A percentile compares a stretch with the other conserved stretches of the same genome.
Conservation (phyloP, 2,329 filamentous ascomycete genomes). For the Drechslerella dactyloides region DNA sequence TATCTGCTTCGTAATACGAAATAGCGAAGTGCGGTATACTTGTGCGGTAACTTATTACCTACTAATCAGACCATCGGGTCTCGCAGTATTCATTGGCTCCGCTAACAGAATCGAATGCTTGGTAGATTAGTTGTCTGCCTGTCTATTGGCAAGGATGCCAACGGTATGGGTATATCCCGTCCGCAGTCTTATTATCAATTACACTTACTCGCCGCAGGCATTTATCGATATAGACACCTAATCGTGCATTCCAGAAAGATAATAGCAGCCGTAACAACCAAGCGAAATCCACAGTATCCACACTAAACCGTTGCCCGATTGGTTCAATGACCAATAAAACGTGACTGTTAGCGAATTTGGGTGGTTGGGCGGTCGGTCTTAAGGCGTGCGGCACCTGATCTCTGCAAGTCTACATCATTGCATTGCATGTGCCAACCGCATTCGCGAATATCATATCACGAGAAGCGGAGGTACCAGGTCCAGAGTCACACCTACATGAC, state of each 20-base stretch:
- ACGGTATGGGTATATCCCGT: too few relatives aligned
- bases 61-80: too few relatives aligned
- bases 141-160: too few relatives aligned
- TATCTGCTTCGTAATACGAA: too few relatives aligned
- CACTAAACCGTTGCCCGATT: slow-evolving; percentile 11
- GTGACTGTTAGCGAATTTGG: slow-evolving; percentile 49
- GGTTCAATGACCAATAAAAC: slow-evolving; percentile 49
- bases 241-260: neutral
- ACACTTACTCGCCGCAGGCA: neutral
- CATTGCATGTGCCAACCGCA: slow-evolving; percentile 51
- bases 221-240: neutral
- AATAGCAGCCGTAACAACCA: neutral
- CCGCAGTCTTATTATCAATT: neutral
- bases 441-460: slow-evolving; percentile 38
- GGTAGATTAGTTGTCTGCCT: too few relatives aligned
- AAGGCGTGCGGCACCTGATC: slow-evolving; percentile 48
- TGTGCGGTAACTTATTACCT: too few relatives aligned
- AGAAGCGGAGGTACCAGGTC: slow-evolving; percentile 6
- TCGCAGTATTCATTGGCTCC: too few relatives aligned
- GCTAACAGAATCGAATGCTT: too few relatives aligned
- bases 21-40: too few relatives aligned
- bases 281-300: neutral
- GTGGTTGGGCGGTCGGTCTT: slow-evolving; percentile 32
- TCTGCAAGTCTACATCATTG: slow-evolving; percentile 50
- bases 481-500: too few relatives aligned